Conservation (phyloP, 2,329 filamentous ascomycete genomes). For the Verticillium tricorpus region DNA sequence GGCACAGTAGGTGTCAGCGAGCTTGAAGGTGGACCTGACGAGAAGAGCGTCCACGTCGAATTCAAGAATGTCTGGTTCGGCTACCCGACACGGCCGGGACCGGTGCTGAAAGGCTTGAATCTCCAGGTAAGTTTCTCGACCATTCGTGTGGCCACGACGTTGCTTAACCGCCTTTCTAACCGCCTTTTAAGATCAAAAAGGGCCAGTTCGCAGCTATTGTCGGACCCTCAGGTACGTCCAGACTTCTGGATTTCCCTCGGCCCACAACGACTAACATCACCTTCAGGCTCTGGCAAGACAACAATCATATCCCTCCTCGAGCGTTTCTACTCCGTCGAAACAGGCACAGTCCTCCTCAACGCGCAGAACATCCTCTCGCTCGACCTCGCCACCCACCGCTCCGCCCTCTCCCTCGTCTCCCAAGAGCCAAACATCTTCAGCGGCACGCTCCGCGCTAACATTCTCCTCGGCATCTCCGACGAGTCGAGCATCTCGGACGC, state of each 20-base stretch:
- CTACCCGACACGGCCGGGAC: conserved; percentile 15
- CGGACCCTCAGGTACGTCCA: conserved; percentile 25
- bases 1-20: neutral
- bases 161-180: neutral
- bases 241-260: neutral
- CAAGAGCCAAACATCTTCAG: conserved; percentile 48
- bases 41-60: conserved; percentile 13
- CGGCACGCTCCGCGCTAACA: conserved; percentile 43
- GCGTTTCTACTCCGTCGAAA: conserved; percentile 46
- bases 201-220: conserved; percentile 42
- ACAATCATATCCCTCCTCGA: conserved; percentile 50
- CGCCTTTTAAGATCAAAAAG: conserved; percentile 18
- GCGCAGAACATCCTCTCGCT: conserved; percentile 26
- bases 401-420: conserved; percentile 40
- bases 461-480: conserved; percentile 35
- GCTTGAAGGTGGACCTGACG: neutral
- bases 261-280: neutral
- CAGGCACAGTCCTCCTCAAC: conserved; percentile 32
- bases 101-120: neutral
- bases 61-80: conserved; percentile 15
- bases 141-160: neutral
- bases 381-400: conserved; percentile 28
- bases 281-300: conserved; percentile 40
- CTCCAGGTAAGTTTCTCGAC: neutral
- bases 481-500: conserved; percentile 26